Evolutionary conservation across 1,284 basidiomycete genomes (phyloP).

Genomic region (Inonotus obliquus): DNA sequence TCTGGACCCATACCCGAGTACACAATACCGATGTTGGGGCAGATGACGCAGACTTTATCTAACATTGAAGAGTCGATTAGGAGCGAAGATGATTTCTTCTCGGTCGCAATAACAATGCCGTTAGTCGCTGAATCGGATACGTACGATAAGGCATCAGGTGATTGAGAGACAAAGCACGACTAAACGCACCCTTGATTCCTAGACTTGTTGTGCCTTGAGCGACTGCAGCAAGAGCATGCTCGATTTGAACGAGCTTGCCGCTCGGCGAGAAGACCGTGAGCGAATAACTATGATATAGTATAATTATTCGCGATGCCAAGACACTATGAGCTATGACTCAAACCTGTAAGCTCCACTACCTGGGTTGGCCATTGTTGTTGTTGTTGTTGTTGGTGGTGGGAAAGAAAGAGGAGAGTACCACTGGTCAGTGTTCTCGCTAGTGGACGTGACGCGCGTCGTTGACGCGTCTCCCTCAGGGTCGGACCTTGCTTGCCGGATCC

Average conservation of each 20-base stretch:
- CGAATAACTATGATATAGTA: conserved; percentile 71
- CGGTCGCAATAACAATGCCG: conserved; percentile 98
- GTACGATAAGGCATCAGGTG: conserved; percentile 21
- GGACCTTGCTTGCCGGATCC: background rate
- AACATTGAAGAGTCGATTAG: conserved; percentile 97
- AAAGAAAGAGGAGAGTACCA: background rate
- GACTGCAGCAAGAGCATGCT: conserved; percentile 97
- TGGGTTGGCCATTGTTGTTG: conserved; percentile 36
- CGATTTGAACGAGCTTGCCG: conserved; percentile 98
- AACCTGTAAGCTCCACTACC: conserved; percentile 84
- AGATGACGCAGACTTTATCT: conserved; percentile 94
- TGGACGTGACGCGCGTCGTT: conserved; percentile 4
- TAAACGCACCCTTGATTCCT: conserved; percentile 87
- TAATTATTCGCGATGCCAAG: conserved; percentile 11
- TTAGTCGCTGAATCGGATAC: conserved; percentile 71
- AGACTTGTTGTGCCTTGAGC: conserved; percentile 95
- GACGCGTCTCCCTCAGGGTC: conserved; percentile 5
- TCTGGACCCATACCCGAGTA: conserved; percentile 99
- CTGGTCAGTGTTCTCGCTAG: background rate
- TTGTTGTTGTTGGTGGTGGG: background rate
- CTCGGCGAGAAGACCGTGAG: conserved; percentile 98
- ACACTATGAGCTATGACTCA: conserved; percentile 17
- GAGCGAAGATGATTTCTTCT: conserved; percentile 98
- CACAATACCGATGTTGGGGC: conserved; percentile 98
- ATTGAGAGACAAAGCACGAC: conserved; percentile 3